phyloP scores from a whole-genome alignment of 345 rosid genomes.

The Firmiana major region DNA sequence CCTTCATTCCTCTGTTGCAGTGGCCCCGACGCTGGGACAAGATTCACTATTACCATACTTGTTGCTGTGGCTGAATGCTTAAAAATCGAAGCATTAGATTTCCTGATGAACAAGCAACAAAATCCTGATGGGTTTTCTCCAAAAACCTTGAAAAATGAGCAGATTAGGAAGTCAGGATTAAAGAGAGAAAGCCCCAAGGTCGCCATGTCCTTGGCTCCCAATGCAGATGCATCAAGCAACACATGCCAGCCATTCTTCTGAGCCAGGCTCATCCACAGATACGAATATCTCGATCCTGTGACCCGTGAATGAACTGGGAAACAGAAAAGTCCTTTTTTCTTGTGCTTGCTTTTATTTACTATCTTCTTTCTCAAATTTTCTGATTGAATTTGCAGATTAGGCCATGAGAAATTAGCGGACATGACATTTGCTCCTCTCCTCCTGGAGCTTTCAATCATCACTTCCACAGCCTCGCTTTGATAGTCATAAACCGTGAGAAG shows the following conservation, averaged over 20 bases:
- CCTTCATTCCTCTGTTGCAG: constrained; percentile 17
- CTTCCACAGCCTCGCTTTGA: constrained; percentile 60
- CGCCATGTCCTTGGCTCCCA: constrained; percentile 83
- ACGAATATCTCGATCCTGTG: constrained; percentile 70
- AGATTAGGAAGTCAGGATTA: constrained; percentile 73
- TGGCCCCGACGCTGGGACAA: constrained; percentile 23
- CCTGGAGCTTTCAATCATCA: constrained; percentile 52
- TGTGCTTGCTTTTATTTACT: constrained; percentile 29
- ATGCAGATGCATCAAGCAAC: constrained; percentile 69
- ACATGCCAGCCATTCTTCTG: constrained; percentile 78
- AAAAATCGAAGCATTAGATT: constrained; percentile 43
- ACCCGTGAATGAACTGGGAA: constrained; percentile 77
- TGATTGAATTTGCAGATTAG: constrained; percentile 41
- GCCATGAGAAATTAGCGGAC: constrained; percentile 73
- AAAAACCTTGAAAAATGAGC: constrained; percentile 69
- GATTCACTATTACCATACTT: constrained; percentile 35
- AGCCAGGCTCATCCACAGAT: constrained; percentile 78
- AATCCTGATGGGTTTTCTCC: constrained; percentile 75
- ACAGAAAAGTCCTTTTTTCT: constrained; percentile 61
- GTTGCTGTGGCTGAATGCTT: constrained; percentile 24
- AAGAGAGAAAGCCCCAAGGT: constrained; percentile 79
- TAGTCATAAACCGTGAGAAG: constrained; percentile 79
- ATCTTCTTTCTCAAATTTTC: constrained; percentile 54
- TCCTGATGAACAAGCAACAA: constrained; percentile 71
- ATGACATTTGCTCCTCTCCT: constrained; percentile 48